Conservation (phyloP, 202 grass and related monocot species). For the Schoenoplectus triqueter region DNA sequence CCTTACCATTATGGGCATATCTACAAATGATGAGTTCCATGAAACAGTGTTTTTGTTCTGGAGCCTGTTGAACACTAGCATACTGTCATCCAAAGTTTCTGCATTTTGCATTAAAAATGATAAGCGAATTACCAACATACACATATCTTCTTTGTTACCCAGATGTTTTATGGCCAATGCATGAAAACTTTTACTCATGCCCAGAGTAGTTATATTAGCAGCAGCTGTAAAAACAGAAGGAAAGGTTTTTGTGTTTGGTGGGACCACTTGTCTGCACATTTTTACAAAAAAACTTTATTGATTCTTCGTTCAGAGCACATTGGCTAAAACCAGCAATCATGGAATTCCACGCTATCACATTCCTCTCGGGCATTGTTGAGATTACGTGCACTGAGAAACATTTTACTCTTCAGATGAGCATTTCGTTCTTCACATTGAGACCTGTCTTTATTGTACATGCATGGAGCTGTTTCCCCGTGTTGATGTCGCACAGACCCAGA, state of each 20-base stretch:
- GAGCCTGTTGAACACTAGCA: slow-evolving; percentile 56
- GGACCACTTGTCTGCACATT: slow-evolving; percentile 62
- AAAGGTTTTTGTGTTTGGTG: slow-evolving; percentile 56
- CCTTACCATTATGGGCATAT: slow-evolving; percentile 68
- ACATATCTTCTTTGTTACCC: slow-evolving; percentile 45
- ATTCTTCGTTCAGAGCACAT: slow-evolving; percentile 63
- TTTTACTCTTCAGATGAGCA: slow-evolving; percentile 63
- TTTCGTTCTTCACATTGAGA: slow-evolving; percentile 45
- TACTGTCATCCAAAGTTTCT: slow-evolving; percentile 66
- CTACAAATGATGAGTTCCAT: slow-evolving; percentile 82
- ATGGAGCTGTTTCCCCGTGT: slow-evolving; percentile 65
- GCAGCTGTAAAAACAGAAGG: slow-evolving; percentile 64
- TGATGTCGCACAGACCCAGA: slow-evolving; percentile 49
- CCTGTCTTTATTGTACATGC: slow-evolving; percentile 59
- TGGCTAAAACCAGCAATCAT: slow-evolving; percentile 77
- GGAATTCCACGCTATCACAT: slow-evolving; percentile 76
- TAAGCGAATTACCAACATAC: slow-evolving; percentile 61
- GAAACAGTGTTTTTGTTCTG: slow-evolving; percentile 60
- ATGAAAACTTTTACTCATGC: slow-evolving; percentile 71
- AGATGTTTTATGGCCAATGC: slow-evolving; percentile 74
- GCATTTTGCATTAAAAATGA: slow-evolving; percentile 83
- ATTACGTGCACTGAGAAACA: slow-evolving; percentile 47
- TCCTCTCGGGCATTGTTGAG: slow-evolving; percentile 73
- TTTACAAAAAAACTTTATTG: slow-evolving; percentile 53
- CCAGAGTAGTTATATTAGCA: slow-evolving; percentile 64